Percentiles rank a stretch among this genome's conserved stretches.
Conservation (phyloP, 2,329 filamentous ascomycete genomes). For the Tricladium varicosporioides region DNA sequence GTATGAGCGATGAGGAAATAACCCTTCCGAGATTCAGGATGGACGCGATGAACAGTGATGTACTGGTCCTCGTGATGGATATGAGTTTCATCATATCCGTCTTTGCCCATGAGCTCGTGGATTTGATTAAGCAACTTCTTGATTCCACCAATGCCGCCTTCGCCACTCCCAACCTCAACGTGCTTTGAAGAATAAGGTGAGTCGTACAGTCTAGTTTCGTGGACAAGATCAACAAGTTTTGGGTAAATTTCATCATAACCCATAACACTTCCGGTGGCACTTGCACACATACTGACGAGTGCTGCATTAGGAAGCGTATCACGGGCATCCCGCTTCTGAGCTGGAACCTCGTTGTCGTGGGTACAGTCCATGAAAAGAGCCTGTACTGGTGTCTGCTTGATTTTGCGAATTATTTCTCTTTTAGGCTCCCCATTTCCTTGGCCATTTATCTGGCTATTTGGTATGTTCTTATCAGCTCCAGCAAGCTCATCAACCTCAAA, state of each 20-base stretch:
- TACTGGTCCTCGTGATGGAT: slow-evolving; percentile 97
- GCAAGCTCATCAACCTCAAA: slow-evolving; percentile 91
- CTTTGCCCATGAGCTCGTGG: slow-evolving; percentile 91
- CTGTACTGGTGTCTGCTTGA: slow-evolving; percentile 85
- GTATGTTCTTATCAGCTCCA: slow-evolving; percentile 49
- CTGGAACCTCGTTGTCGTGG: slow-evolving; percentile 94
- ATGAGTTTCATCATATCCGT: slow-evolving; percentile 92
- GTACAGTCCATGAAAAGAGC: slow-evolving; percentile 99
- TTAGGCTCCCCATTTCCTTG: slow-evolving; percentile 33
- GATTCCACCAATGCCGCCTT: slow-evolving; percentile 82
- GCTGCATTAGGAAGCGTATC: slow-evolving; percentile 94
- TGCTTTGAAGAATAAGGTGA: slow-evolving; percentile 68
- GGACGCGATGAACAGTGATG: slow-evolving; percentile 92
- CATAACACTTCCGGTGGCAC: slow-evolving; percentile 93
- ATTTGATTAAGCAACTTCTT: slow-evolving; percentile 95
- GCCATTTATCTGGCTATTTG: slow-evolving; percentile 31
- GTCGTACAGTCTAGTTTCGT: slow-evolving; percentile 80
- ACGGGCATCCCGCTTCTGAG: slow-evolving; percentile 89
- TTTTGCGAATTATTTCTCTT: slow-evolving; percentile 63
- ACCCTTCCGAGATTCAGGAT: slow-evolving; percentile 87
- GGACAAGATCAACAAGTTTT: slow-evolving; percentile 85
- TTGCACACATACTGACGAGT: slow-evolving; percentile 92
- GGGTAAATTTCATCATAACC: slow-evolving; percentile 98
- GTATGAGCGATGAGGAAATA: slow-evolving; percentile 97
- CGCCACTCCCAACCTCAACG: slow-evolving; percentile 66